Percentiles rank a stretch among this genome's conserved stretches.
Evolutionary conservation across 2,329 filamentous ascomycete species (phyloP).

Genomic region (Arthrocladium fulminans): DNA sequence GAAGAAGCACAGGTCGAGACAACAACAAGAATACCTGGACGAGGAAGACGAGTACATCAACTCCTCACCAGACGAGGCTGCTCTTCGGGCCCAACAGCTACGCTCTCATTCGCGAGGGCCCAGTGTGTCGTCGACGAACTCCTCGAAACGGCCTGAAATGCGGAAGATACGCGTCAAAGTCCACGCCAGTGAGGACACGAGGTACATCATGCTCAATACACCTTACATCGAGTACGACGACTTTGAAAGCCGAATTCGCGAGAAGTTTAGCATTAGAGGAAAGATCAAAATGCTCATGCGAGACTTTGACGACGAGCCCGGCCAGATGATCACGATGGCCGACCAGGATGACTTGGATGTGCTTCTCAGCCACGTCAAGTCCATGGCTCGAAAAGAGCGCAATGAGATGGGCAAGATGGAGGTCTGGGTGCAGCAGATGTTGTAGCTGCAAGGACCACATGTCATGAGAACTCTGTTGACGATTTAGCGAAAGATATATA

Average conservation of each 20-base stretch:
- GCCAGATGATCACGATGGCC: slow-evolving; percentile 93
- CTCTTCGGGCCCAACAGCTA: background rate
- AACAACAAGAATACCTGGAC: slow-evolving; percentile 54
- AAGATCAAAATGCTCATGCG: slow-evolving; percentile 77
- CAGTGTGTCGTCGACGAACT: slow-evolving; percentile 23
- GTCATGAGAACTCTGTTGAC: background rate
- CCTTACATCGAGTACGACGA: slow-evolving; percentile 60
- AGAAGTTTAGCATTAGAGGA: slow-evolving; percentile 67
- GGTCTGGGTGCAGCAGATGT: slow-evolving; percentile 48
- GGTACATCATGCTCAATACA: slow-evolving; percentile 73
- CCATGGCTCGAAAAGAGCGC: slow-evolving; percentile 61
- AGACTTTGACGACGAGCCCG: slow-evolving; percentile 49
- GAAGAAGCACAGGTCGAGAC: slow-evolving; percentile 41
- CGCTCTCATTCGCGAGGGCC: slow-evolving; percentile 8
- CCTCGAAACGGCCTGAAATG: slow-evolving; percentile 49
- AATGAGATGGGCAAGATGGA: slow-evolving; percentile 89
- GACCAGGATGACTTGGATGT: slow-evolving; percentile 95
- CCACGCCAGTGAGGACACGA: slow-evolving; percentile 72
- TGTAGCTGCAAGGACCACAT: background rate
- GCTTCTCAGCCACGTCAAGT: slow-evolving; percentile 62
- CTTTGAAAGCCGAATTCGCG: slow-evolving; percentile 67
- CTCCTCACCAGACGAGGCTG: background rate
- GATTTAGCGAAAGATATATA: background rate
- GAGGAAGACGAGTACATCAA: slow-evolving; percentile 65
- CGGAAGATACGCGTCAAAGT: slow-evolving; percentile 84